phyloP scores from a whole-genome alignment of 2,329 filamentous ascomycete species.

The Didymosphaeria variabile region DNA sequence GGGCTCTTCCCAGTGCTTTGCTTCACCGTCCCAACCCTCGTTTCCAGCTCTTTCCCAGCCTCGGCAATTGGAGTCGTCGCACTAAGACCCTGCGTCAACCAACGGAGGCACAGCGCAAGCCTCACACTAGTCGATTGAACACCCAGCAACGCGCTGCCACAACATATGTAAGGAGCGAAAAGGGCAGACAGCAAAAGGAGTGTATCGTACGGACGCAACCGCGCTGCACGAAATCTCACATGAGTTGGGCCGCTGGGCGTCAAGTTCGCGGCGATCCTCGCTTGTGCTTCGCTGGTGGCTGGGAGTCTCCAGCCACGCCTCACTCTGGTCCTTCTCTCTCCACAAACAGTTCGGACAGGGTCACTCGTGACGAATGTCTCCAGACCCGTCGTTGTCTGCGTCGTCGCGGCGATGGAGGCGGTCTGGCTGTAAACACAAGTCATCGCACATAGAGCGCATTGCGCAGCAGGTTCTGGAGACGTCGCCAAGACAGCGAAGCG shows the following conservation, averaged over 20 bases:
- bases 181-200: not conserved
- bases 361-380: not conserved
- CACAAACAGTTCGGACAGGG: not conserved
- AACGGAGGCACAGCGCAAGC: not conserved
- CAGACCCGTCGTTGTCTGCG: not conserved
- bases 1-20: not conserved
- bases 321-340: not conserved
- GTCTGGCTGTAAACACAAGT: not conserved
- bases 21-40: not conserved
- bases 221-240: conserved; percentile 6
- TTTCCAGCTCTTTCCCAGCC: conserved; percentile 6
- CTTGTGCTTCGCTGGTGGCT: conserved; percentile 1
- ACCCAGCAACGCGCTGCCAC: not conserved
- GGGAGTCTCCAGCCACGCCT: not conserved
- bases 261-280: not conserved
- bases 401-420: not conserved
- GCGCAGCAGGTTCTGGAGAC: not conserved
- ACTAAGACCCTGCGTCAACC: conserved; percentile 8
- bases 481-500: not conserved
- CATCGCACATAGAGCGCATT: not conserved
- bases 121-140: not conserved
- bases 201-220: not conserved
- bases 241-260: not conserved
- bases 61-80: conserved; percentile 5
- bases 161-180: not conserved